Conservation (phyloP, 176 grass and related monocot species). For the Tillandsia fasciculata region DNA sequence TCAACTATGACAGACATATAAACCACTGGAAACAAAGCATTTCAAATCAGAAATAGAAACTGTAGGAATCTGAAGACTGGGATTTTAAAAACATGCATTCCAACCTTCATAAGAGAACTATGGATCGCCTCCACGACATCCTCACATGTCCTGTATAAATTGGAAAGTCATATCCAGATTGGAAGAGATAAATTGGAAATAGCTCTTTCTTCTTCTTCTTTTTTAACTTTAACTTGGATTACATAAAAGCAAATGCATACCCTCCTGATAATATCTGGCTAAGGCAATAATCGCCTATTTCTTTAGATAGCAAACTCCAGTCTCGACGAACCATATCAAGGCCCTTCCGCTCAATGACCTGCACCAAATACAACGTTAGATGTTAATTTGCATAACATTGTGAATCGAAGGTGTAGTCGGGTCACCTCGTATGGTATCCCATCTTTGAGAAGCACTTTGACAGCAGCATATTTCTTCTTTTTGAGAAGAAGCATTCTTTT, state of each 20-base stretch:
- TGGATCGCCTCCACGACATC: conserved; percentile 70
- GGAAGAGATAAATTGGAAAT: conserved; percentile 9
- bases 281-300: conserved; percentile 86
- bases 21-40: too few relatives aligned
- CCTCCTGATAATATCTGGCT: conserved; percentile 86
- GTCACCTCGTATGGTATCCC: conserved; percentile 45
- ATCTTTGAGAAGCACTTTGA: conserved; percentile 67
- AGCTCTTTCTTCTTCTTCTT: neutral
- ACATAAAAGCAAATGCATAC: conserved; percentile 34
- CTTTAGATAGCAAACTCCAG: conserved; percentile 97
- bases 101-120: conserved; percentile 71
- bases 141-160: conserved; percentile 51
- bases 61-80: conserved; percentile 3
- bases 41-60: neutral
- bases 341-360: conserved; percentile 92
- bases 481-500: conserved; percentile 98
- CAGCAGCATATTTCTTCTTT: conserved; percentile 98
- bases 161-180: conserved; percentile 15
- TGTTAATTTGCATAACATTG: neutral
- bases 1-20: too few relatives aligned
- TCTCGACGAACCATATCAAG: conserved; percentile 96
- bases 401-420: neutral
- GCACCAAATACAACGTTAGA: conserved; percentile 23
- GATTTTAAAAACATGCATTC: neutral
- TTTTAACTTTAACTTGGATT: neutral